A percentile compares a stretch with the other conserved stretches of the same genome.
Evolutionary conservation across 106 monocot genomes (phyloP).

Genomic region (Acorus calamus): DNA sequence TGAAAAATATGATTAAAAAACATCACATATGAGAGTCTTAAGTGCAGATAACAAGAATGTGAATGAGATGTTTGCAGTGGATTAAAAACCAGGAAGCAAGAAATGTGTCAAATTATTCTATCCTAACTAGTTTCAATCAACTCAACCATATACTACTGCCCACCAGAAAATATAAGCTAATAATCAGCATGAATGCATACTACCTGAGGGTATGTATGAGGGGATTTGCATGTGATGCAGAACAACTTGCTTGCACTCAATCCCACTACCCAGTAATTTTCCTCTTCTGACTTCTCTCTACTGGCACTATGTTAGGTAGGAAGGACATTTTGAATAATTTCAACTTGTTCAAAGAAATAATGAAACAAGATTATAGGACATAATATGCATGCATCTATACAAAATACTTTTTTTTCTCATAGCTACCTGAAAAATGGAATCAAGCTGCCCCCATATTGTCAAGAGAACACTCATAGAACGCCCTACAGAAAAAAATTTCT

Average conservation of each 20-base stretch:
- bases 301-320: conserved; percentile 30
- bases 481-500: conserved; percentile 46
- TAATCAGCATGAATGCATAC: background rate
- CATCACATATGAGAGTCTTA: too few species aligned
- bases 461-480: conserved; percentile 52
- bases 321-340: conserved; percentile 3
- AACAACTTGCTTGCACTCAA: conserved; percentile 71
- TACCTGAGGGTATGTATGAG: conserved; percentile 69
- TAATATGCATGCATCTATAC: too few species aligned
- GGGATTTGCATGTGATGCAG: conserved; percentile 76
- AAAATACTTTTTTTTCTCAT: too few species aligned
- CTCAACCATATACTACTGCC: too few species aligned
- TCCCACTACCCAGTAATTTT: conserved; percentile 86
- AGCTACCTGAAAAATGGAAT: conserved; percentile 86
- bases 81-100: too few species aligned
- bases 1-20: too few species aligned
- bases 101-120: too few species aligned
- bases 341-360: background rate
- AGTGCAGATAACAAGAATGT: too few species aligned
- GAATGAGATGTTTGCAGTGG: too few species aligned
- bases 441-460: conserved; percentile 77
- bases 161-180: background rate
- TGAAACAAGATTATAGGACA: too few species aligned
- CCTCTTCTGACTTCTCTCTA: conserved; percentile 76
- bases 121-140: too few species aligned